phyloP scores from a whole-genome alignment of 805 yeast species.

The Suhomyces prunicola region DNA sequence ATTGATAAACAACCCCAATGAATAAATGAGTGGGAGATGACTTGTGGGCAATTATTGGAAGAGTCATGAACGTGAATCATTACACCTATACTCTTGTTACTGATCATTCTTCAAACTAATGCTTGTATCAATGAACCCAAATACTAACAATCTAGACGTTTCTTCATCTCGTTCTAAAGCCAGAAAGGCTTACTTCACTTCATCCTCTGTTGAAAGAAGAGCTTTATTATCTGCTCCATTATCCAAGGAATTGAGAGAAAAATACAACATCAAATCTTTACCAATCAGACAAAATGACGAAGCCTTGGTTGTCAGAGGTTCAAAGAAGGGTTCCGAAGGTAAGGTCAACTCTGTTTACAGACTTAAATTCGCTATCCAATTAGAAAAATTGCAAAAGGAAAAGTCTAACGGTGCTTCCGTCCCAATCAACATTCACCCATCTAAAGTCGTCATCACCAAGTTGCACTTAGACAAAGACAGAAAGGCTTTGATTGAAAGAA shows the following conservation, averaged over 20 bases:
- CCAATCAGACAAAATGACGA: constrained; percentile 98
- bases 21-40: neutral
- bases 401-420: constrained; percentile 97
- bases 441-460: constrained; percentile 98
- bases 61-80: neutral
- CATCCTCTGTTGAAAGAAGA: constrained; percentile 96
- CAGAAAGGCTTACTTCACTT: constrained; percentile 99
- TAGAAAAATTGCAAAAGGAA: constrained; percentile 96
- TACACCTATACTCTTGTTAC: neutral
- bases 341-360: constrained; percentile 97
- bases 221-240: constrained; percentile 95
- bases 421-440: constrained; percentile 97
- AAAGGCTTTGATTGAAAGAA: constrained; percentile 94
- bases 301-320: constrained; percentile 95
- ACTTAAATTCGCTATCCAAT: constrained; percentile 94
- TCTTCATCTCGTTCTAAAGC: constrained; percentile 99
- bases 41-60: neutral
- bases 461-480: constrained; percentile 98
- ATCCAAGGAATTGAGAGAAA: constrained; percentile 97
- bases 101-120: neutral
- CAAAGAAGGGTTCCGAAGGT: constrained; percentile 99
- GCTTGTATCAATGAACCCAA: neutral
- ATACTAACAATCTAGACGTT: constrained; percentile 70
- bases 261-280: constrained; percentile 92
- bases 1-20: too few relatives aligned